Evolutionary conservation across 2,329 filamentous ascomycete species (phyloP), one percentile per base, ranked within the genome.

Genomic region (Juglanconis oblonga): DNA sequence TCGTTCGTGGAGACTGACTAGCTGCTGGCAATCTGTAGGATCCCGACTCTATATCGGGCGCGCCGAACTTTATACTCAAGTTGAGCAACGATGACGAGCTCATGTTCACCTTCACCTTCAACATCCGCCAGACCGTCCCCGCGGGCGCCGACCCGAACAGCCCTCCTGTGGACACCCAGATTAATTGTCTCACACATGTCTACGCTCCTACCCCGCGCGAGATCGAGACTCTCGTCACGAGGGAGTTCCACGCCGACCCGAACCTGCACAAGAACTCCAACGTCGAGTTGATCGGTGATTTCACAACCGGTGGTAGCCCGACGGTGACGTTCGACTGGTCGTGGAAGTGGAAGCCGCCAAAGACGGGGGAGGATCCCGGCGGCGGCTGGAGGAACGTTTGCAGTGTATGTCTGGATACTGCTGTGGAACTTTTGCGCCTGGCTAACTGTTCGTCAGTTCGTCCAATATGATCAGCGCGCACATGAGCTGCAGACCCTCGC

Each of bases 211-310:
- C 87, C 55, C 78, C 86, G 36, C 90, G 86, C 75, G 95, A 99
- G 69, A 85, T 99, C 57, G 95, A 98, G 70, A 97, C 95, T 66
- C 79, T 99, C 51, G 88, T 98, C 52, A 98, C 94, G 14, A 84
- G 93, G 67, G 95, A 99, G 74, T 98, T 99, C 69, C 92, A 98
- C 67, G 92, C 94, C 66, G 92, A 99, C 70, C 95, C 95, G 1
- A 99, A 99, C 70, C 80, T 99, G 58, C 95, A 99, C 79, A 98
- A 96, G 73, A 98, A 97, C 71, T 84, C 92, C 57, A 98, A 98
- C 71, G 95, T 99, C 44, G 90, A 96, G 69, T 82, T 98, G 49
- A 88, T 99, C n/a, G 95, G 95, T 3, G 92, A 97, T 72, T 97
- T 90, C 71, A 83, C 85, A 3, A 99, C 95, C 0, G 87, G 83